Evolutionary conservation across 495 filamentous ascomycete species (phyloP), one percentile per base, ranked within the genome.

Genomic region (Thermothielavioides terrestris): DNA sequence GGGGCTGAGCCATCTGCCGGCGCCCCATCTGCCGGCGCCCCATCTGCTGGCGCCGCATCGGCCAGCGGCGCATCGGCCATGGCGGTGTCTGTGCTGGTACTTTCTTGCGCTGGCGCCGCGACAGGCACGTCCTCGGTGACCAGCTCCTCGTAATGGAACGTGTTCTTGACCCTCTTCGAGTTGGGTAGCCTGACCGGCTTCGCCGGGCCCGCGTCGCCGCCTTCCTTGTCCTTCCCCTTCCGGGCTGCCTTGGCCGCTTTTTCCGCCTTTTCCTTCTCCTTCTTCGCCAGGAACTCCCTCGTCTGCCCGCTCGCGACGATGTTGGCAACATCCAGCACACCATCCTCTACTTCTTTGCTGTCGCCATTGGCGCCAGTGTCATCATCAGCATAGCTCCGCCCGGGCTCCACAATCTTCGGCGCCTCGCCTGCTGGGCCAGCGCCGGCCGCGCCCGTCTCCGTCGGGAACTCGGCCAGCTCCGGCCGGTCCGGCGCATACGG

Each of bases 271-370:
- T 94, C 88, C 66, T 85, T 89, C 56, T 97, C 94, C 59, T 88
- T 85, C 60, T 85, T 86, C 6, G 88, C 90, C 10, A 98, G 73
- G 56, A 88, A 95, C 57, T 97, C 94, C 46, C 80, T 83, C 35
- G 90, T 91, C 68, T 96, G 88, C 30, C 92, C 94, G 50, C 85
- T 89, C 1, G 81, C 79, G 18, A 98, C 89, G 55, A 98, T 94
- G 50, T 83, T 91, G 18, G 92, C 92, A 26, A 98, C 89, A 61
- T 98, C 89, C 12, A 97, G 71, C 4, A 92, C 86, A 2, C 92
- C 92, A 45, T 98, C 92, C 9, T 82, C 76, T 4, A 71, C 67
- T 5, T 66, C 68, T 41, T 74, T 70, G 26, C 73, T 70, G 0
- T 65, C 68, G 5, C 74, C 78, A 25, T 64, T 65, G 2, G 59